phyloP scores from a whole-genome alignment of 148 eudicot species.

The Hydrangea macrophylla region DNA sequence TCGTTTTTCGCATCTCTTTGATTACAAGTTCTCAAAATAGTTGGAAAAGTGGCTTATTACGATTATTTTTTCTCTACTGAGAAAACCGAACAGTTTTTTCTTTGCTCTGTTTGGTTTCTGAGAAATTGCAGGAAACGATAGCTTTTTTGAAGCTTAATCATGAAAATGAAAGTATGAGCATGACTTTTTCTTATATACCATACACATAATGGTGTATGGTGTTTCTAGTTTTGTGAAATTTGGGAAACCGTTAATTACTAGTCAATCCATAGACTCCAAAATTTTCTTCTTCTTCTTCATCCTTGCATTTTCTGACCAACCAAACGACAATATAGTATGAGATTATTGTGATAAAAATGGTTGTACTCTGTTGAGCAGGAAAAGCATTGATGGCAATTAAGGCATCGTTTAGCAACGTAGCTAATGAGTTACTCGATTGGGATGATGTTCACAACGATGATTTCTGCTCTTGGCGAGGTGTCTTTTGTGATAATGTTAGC shows the following conservation, averaged over 20 bases:
- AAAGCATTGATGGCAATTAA: conserved; percentile 58
- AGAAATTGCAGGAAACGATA: not conserved
- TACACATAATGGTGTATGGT: too few relatives aligned
- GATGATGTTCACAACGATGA: conserved; percentile 49
- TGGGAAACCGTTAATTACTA: not conserved
- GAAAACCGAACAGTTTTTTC: not conserved
- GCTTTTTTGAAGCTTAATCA: not conserved
- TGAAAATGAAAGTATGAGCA: too few relatives aligned
- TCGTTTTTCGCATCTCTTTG: not conserved
- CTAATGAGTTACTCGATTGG: conserved; percentile 63
- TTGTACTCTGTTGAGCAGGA: conserved; percentile 30
- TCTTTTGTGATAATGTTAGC: conserved; percentile 46
- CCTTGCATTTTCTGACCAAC: not conserved
- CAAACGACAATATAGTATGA: not conserved
- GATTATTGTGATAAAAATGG: not conserved
- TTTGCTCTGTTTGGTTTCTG: not conserved
- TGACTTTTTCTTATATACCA: too few relatives aligned
- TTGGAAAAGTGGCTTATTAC: not conserved
- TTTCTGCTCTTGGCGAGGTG: conserved; percentile 66
- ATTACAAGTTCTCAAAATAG: not conserved
- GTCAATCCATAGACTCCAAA: not conserved
- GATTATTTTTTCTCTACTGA: not conserved
- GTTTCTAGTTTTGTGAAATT: not conserved
- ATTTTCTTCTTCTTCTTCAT: too few relatives aligned
- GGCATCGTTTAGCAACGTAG: conserved; percentile 52